Conservation (phyloP, 2,329 filamentous ascomycete species). For the Arthrobotrys musiformis region DNA sequence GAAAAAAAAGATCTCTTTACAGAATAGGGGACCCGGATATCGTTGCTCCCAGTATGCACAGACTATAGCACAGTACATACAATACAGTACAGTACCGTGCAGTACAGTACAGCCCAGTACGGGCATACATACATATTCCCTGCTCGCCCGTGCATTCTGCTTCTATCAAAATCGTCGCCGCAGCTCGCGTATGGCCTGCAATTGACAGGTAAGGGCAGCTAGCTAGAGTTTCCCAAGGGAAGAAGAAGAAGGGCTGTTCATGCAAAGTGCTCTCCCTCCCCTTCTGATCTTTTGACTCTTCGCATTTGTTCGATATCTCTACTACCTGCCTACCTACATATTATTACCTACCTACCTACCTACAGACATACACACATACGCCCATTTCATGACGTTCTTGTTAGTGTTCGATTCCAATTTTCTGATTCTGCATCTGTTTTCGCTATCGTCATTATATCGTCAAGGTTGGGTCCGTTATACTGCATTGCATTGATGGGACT, state of each 20-base stretch:
- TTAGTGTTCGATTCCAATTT: constrained; percentile 29
- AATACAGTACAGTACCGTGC: no score
- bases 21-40: constrained; percentile 29
- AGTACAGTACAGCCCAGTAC: no score
- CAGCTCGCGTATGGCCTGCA: constrained; percentile 49
- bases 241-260: neutral
- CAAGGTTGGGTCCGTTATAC: neutral
- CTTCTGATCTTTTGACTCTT: neutral
- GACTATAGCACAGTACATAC: no score
- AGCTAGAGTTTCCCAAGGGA: neutral
- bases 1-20: neutral
- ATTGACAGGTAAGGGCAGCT: constrained; percentile 31
- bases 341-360: no score
- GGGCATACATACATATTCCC: constrained; percentile 17
- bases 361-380: no score
- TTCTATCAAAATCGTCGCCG: constrained; percentile 38
- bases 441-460: constrained; percentile 5
- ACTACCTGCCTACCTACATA: neutral
- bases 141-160: constrained; percentile 5
- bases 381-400: neutral
- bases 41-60: constrained; percentile 22
- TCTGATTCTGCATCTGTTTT: neutral
- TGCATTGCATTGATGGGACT: neutral
- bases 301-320: neutral
- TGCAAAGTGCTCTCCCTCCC: constrained; percentile 14